Conservation (phyloP, 2,329 filamentous ascomycete species). For the Cladosporium colombiae region DNA sequence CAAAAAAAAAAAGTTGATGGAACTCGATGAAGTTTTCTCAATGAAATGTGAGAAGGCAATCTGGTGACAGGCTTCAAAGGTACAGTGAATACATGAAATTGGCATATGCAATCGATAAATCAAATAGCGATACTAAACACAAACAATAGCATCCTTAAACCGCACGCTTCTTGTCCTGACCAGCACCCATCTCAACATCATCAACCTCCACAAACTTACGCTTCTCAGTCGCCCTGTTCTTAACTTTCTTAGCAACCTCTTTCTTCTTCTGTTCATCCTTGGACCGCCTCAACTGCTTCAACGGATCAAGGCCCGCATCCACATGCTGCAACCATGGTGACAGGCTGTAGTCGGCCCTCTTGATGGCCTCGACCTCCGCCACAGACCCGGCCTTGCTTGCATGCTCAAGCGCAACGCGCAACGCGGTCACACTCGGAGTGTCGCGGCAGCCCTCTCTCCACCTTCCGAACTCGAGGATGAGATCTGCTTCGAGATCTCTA, state of each 20-base stretch:
- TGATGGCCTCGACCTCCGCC: slow-evolving; percentile 7
- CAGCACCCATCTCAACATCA: neutral
- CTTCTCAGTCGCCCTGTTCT: neutral
- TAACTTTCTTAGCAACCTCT: neutral
- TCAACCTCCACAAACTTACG: neutral
- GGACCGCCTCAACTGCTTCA: neutral
- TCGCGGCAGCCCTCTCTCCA: slow-evolving; percentile 8
- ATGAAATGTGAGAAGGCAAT: too few relatives aligned
- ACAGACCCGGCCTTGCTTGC: neutral
- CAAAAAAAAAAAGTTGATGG: too few relatives aligned
- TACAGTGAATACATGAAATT: neutral
- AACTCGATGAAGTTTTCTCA: too few relatives aligned
- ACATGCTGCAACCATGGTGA: slow-evolving; percentile 4
- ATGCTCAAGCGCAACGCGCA: neutral
- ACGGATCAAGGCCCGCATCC: neutral
- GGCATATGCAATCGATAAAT: neutral
- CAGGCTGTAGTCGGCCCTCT: slow-evolving; percentile 5
- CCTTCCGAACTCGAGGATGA: slow-evolving; percentile 5
- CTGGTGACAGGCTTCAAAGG: neutral
- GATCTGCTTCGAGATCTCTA: neutral
- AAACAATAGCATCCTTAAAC: neutral
- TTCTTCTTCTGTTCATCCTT: neutral
- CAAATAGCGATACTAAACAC: too few relatives aligned
- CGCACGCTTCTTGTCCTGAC: neutral
- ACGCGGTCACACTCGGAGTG: neutral